Evolutionary conservation across 108 stramenopile species (phyloP), one percentile per base, ranked within the genome.

Genomic region (Epipyxis sp.): DNA sequence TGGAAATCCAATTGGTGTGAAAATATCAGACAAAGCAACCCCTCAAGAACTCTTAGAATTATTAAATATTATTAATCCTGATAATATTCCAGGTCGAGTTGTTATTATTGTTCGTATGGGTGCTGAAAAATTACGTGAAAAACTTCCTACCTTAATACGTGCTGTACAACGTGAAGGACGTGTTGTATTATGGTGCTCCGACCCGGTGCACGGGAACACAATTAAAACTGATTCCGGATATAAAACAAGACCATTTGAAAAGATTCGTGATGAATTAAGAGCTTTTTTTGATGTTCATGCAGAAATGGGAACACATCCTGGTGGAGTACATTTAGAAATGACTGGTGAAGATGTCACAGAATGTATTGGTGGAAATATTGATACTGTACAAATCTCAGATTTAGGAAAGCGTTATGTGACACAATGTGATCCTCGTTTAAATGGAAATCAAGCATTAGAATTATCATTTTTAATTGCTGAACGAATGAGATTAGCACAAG

Each of bases 211-310:
- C 82, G 98, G 96, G 44, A 99, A 99, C 88, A 98, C 97, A 25
- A 90, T 89, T 84, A 97, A 94, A 88, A 92, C 95, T 3, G 88
- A 91, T 0, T 79, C 81, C 79, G 97, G 97, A 68, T 92, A 84
- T 87, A 99, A 99, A 86, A 99, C 97, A 42, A 94, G 98, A 59
- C 86, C 90, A 78, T 97, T 98, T 77, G 96, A 96, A 42, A 89
- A 83, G 27, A 91, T 99, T 77, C 91, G 95, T 54, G 91, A 90
- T 1, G 98, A 99, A 84, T 86, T 99, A 32, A 86, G 91, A 35
- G 94, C 95, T 59, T 98, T 97, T 90, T 96, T 99, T 83, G 96
- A 98, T 88, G 97, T 99, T 35, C 98, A 99, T 89, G 93, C 91
- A 78, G 92, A 91, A 76, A 94, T 96, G 92, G 97, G 95, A 69